phyloP scores from a whole-genome alignment of 495 filamentous ascomycete genomes.

The Pseudomonodictys pantanalensis region DNA sequence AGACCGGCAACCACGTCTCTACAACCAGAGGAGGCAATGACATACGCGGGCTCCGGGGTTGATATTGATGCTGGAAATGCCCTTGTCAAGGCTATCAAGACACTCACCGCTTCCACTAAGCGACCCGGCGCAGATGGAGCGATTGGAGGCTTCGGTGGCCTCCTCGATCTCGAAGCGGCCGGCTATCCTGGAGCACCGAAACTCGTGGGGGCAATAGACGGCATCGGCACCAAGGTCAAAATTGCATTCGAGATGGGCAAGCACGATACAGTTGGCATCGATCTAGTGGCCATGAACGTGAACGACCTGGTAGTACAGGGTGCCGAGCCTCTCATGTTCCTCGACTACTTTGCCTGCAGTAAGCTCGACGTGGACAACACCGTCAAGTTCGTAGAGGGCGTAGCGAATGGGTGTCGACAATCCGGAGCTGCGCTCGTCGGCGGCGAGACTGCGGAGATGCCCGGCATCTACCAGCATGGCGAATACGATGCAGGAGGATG shows the following conservation, averaged over 20 bases:
- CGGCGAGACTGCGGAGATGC: constrained; percentile 98
- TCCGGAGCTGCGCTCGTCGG: constrained; percentile 87
- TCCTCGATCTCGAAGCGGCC: constrained; percentile 75
- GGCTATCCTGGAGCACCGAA: constrained; percentile 72
- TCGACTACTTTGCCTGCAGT: constrained; percentile 92
- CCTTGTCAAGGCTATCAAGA: constrained; percentile 85
- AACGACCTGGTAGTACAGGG: constrained; percentile 96
- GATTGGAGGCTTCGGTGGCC: constrained; percentile 93
- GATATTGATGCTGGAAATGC: constrained; percentile 89
- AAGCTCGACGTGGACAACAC: constrained; percentile 75
- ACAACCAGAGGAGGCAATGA: constrained; percentile 49
- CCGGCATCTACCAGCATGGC: constrained; percentile 76
- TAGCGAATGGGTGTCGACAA: constrained; percentile 77
- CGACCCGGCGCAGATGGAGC: constrained; percentile 82
- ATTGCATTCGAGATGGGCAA: constrained; percentile 84
- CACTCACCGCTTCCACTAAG: constrained; percentile 71
- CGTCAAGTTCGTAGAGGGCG: constrained; percentile 77
- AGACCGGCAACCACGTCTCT: constrained; percentile 3
- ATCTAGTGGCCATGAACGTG: constrained; percentile 97
- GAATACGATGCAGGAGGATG: constrained; percentile 90
- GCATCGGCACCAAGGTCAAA: constrained; percentile 94
- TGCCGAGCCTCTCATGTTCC: constrained; percentile 88
- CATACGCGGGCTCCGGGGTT: constrained; percentile 90
- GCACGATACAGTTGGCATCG: constrained; percentile 88
- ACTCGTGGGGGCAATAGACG: constrained; percentile 87